Evolutionary conservation across 2,329 filamentous ascomycete genomes (phyloP).

Genomic region (Fusarium algeriense): DNA sequence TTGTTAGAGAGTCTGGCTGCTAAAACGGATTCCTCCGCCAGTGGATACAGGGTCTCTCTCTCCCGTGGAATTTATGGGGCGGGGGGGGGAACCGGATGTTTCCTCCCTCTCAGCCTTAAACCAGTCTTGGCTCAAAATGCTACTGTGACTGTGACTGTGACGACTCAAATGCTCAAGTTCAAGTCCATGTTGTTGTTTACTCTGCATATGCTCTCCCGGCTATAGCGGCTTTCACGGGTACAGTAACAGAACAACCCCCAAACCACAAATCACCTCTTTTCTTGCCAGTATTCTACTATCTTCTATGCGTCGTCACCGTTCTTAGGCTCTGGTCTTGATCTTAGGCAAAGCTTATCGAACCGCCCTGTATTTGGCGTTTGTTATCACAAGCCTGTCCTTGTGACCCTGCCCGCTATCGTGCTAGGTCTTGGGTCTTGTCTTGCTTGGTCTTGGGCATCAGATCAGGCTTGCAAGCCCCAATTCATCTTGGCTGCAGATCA

Average conservation of each 20-base stretch:
- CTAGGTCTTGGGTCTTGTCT: background rate
- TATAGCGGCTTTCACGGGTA: conserved; percentile 6
- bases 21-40: conserved; percentile 1
- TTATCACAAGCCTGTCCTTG: conserved; percentile 24
- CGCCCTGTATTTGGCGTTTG: background rate
- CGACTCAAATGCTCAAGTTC: background rate
- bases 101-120: conserved; percentile 8
- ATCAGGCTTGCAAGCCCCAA: conserved; percentile 15
- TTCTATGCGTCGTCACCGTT: conserved; percentile 18
- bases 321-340: conserved; percentile 2
- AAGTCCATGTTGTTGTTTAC: background rate
- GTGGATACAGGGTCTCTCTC: background rate
- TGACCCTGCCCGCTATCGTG: conserved; percentile 7
- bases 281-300: background rate
- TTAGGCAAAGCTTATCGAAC: conserved; percentile 30
- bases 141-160: background rate
- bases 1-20: background rate
- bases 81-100: background rate
- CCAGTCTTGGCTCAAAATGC: background rate
- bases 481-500: conserved; percentile 16
- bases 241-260: background rate
- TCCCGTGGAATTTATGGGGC: background rate
- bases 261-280: background rate
- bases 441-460: conserved; percentile 1
- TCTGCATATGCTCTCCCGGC: background rate